phyloP scores from a whole-genome alignment of 176 grass and related monocot species.

The Oryza coarctata region DNA sequence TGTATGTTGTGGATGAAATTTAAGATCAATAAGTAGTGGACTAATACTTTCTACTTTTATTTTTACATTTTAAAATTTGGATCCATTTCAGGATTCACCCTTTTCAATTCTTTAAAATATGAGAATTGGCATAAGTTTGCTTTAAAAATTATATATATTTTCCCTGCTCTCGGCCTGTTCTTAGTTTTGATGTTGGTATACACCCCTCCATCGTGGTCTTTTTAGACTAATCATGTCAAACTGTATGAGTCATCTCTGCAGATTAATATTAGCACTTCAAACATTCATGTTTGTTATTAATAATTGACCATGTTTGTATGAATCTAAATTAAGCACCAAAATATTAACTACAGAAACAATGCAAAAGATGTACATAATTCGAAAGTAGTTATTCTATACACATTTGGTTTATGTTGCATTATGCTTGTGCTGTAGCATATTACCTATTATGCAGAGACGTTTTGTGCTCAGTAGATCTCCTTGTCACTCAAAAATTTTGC shows the following conservation, averaged over 20 bases:
- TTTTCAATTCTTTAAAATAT: not conserved
- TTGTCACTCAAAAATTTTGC: slow-evolving; percentile 21
- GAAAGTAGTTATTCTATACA: not conserved
- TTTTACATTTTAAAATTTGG: not conserved
- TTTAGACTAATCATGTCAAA: not conserved
- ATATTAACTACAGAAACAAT: not conserved
- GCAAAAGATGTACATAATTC: not conserved
- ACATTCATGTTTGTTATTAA: not conserved
- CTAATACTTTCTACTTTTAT: not conserved
- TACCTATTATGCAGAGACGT: not conserved
- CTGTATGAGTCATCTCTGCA: not conserved
- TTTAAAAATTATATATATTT: not conserved
- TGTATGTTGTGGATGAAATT: not conserved
- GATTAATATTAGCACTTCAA: not conserved
- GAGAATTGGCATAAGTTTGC: not conserved
- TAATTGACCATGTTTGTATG: not conserved
- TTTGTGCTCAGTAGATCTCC: not conserved
- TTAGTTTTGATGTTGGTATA: not conserved
- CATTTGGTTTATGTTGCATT: not conserved
- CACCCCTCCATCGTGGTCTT: not conserved
- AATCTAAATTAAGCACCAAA: not conserved
- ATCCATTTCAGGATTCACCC: not conserved
- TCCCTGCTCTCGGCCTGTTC: not conserved
- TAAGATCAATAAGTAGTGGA: not conserved
- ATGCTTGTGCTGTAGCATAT: not conserved